Evolutionary conservation across 768 basidiomycete genomes (phyloP).

Genomic region (Trametes meyenii): DNA sequence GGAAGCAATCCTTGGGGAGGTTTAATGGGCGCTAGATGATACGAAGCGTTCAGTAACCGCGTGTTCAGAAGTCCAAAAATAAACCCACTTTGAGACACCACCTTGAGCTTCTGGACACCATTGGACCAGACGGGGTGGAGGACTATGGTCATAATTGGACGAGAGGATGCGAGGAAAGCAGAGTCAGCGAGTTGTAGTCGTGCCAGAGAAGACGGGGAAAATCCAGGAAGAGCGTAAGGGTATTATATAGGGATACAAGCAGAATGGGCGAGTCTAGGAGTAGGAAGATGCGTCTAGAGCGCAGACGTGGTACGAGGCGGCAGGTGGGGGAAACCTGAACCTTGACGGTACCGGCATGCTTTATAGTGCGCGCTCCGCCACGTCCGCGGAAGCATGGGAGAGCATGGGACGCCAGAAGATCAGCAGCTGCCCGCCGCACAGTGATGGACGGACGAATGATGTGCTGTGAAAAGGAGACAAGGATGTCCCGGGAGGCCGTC

Average conservation of each 20-base stretch:
- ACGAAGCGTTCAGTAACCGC: slow-evolving; percentile 18
- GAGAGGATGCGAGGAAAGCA: too few relatives aligned
- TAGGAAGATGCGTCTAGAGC: slow-evolving; percentile 7
- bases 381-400: neutral
- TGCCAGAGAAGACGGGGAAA: neutral
- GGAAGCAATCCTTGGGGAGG: slow-evolving; percentile 56
- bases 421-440: slow-evolving; percentile 13
- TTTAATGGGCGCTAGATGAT: slow-evolving; percentile 26
- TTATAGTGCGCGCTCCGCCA: slow-evolving; percentile 14
- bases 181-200: neutral
- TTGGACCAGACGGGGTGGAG: slow-evolving; percentile 75
- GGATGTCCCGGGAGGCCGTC: neutral
- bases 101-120: slow-evolving; percentile 71
- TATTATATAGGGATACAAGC: slow-evolving; percentile 10
- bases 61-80: slow-evolving; percentile 3
- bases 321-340: neutral
- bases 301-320: slow-evolving; percentile 9
- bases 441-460: slow-evolving; percentile 18
- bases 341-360: slow-evolving; percentile 2
- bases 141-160: slow-evolving; percentile 37
- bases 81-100: slow-evolving; percentile 56
- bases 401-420: slow-evolving; percentile 13
- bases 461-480: slow-evolving; percentile 5
- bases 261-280: neutral
- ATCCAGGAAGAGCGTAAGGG: slow-evolving; percentile 1